Base-by-base conservation (phyloP, 1,284 basidiomycete genomes). In the Sporisorium exsertum region DNA sequence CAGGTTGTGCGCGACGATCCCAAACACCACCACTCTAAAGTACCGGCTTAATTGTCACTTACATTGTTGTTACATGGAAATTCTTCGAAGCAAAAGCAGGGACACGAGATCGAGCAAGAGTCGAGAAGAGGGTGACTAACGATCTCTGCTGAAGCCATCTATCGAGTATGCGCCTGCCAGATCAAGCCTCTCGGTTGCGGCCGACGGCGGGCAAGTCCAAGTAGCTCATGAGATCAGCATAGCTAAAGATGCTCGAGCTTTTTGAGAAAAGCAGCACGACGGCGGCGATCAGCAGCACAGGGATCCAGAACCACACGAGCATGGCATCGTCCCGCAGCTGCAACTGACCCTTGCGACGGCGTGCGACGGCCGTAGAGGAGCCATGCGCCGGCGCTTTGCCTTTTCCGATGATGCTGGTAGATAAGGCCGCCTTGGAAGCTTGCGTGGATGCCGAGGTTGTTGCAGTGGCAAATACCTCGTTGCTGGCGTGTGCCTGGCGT, bases 231-330 rank as follows among this genome's bases (percentile, higher is more conserved):
- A 82, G 40, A 49, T 82, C 80, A 29, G 69, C 69, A 24, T 73
- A 77, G 63, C 77, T 79, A n/a, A 82, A 74, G 35, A 82, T 77
- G 37, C 74, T 78, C n/a, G 58, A 79, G 61, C 57, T 78, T 37
- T 78, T 78, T 59, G 76, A 73, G 59, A 80, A 78, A 37, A 78
- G 69, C 42, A 80, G 33, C 13, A 94, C 86, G 5, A 81, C 47
- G 9, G 66, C 52, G 16, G 81, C 78, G 6, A 67, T 51, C 15
- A 84, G 72, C 33, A 97, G 88, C 74, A 95, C 93, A 3, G 95
- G 95, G 77, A 97, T 89, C 95, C 95, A 97, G 89, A 97, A 97
- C 63, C 93, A 87, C 56, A 95, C 87, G 53, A 97, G 89, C 95
- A 97, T 97, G 52, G 91, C 91, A 86, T 97, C 94, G 86, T 93